Base-by-base conservation (phyloP, 2,329 filamentous ascomycete genomes). In the Curvularia verruculosa region DNA sequence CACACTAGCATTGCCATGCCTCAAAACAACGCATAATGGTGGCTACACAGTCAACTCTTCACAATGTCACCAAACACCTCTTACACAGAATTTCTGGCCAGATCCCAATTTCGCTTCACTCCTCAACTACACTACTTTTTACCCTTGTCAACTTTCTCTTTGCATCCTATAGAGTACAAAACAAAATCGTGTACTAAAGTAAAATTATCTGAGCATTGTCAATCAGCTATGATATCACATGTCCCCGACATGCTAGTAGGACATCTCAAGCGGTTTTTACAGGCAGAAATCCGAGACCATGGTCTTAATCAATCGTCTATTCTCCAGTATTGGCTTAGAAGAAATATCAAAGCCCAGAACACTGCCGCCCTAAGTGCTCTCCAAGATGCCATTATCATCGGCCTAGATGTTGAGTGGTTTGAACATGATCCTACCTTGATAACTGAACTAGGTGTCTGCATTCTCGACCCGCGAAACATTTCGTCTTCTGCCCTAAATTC, bases 361-460 rank as follows among this genome's bases (percentile, higher is more conserved):
- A 28, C n/a, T 28, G 28, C 43, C 13, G 41, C 48, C 15, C 39
- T 29, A 15, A 5, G 23, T 5, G 19, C 34, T 3, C 52, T 59
- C 18, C 53, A 34, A 18, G 41, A 65, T 15, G 60, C 62, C 2
- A 34, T 65, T 6, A 52, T 68, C 9, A 48, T 68, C 3, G 57
- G 55, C 2, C 23, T 64, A 5, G 64, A 67, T 28, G 54, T 48
- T 2, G 66, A 68, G 29, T 68, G 63, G 64, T 67, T 45, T 23
- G 63, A 67, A 39, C 50, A 60, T 9, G 54, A 54, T 19, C n/a
- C 44, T 0, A 18, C 31, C 1, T 29, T 50, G 21, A 57, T 66
- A 36, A 68, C 66, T 1, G 66, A 68, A 29, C 29, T 68, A 3
- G 66, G 66, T 1, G 19, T 64, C 9, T 57, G 57, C 5, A 49